A percentile compares a stretch with the other conserved stretches of the same genome.
These are phyloP conservation scores for Truncatella angustata DNA, from an alignment of 2,329 filamentous ascomycete species.

Conservation along the genomic window DNA sequence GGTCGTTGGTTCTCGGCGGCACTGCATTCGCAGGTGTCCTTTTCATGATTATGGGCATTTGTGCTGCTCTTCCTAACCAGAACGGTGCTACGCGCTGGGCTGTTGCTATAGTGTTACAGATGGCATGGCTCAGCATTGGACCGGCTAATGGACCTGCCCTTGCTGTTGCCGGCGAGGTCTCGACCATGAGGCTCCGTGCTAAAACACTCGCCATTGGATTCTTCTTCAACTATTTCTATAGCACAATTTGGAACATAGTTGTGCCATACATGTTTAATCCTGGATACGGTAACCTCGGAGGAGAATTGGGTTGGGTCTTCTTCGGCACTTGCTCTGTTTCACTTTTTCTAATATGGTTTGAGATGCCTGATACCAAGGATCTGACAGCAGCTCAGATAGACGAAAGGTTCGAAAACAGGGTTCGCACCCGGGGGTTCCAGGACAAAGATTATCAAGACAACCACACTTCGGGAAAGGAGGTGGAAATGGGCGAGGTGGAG, in stretches of 20 bases:
- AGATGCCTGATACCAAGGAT: constrained; percentile 7
- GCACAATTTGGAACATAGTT: constrained; percentile 7
- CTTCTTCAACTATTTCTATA: constrained; percentile 11
- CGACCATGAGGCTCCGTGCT: constrained; percentile 5
- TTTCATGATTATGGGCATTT: constrained; percentile 6
- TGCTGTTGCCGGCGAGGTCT: constrained; percentile 4
- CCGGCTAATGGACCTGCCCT: constrained; percentile 5
- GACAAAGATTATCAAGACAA: background rate
- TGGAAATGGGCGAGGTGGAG: constrained; percentile 2
- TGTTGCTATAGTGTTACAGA: constrained; percentile 4
- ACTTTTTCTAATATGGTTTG: background rate
- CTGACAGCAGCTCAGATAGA: constrained; percentile 3
- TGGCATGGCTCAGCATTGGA: constrained; percentile 7
- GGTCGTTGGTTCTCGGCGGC: constrained; percentile 2
- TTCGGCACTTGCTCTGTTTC: constrained; percentile 2
- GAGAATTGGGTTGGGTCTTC: constrained; percentile 3
- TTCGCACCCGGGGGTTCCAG: background rate
- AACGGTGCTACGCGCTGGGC: background rate
- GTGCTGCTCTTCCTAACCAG: background rate
- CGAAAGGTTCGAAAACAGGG: constrained; percentile 4
- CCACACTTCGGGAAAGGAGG: background rate
- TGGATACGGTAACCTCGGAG: constrained; percentile 4
- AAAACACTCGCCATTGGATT: constrained; percentile 8
- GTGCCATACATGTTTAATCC: constrained; percentile 9
- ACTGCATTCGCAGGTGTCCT: constrained; percentile 1